Conservation (phyloP, 2,329 filamentous ascomycete genomes). For the Fusarium sublunatum region DNA sequence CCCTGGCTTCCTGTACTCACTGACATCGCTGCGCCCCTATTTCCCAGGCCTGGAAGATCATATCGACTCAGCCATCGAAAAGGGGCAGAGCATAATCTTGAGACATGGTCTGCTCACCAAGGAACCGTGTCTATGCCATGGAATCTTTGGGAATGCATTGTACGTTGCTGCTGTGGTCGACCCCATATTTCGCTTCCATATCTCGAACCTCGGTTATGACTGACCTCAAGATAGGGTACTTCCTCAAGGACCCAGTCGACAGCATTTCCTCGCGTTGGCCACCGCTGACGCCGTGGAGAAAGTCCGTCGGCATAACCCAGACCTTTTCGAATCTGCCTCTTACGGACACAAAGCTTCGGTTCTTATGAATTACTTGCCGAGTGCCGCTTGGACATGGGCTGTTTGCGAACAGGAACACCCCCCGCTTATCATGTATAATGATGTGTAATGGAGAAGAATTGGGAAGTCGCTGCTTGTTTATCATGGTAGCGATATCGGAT, state of each 20-base stretch:
- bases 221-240: slow-evolving; percentile 47
- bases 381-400: slow-evolving; percentile 55
- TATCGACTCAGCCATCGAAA: slow-evolving; percentile 64
- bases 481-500: slow-evolving; percentile 18
- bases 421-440: slow-evolving; percentile 53
- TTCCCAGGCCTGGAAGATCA: slow-evolving; percentile 65
- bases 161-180: slow-evolving; percentile 54
- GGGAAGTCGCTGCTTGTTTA: slow-evolving; percentile 18
- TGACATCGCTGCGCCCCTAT: slow-evolving; percentile 65
- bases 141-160: slow-evolving; percentile 72
- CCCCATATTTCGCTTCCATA: slow-evolving; percentile 51
- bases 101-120: slow-evolving; percentile 70
- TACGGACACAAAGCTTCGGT: slow-evolving; percentile 50
- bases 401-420: slow-evolving; percentile 50
- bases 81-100: slow-evolving; percentile 65
- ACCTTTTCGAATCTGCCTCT: slow-evolving; percentile 53
- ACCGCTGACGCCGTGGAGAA: slow-evolving; percentile 66
- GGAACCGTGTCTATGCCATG: slow-evolving; percentile 73
- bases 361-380: slow-evolving; percentile 51
- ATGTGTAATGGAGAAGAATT: slow-evolving; percentile 44
- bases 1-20: slow-evolving; percentile 69
- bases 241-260: slow-evolving; percentile 50
- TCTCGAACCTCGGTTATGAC: slow-evolving; percentile 30
- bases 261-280: slow-evolving; percentile 69
- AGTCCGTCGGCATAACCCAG: slow-evolving; percentile 46